A percentile compares a stretch with the other conserved stretches of the same genome.
These are phyloP conservation scores for Dictyostelium discoideum DNA, from an alignment of 78 protist species.

Conservation along the genomic window DNA sequence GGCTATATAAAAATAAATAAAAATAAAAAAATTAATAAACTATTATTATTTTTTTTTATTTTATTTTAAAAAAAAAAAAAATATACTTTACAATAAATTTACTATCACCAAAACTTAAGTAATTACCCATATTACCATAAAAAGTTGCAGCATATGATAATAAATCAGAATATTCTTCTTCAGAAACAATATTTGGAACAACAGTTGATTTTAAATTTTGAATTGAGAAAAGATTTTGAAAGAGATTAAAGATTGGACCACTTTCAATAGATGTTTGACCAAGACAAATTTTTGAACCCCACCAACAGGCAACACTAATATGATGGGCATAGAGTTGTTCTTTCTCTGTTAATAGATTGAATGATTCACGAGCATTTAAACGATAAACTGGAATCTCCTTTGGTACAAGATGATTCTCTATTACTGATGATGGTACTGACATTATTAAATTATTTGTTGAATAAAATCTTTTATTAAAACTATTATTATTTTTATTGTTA, in stretches of 20 bases:
- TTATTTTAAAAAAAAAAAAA: not conserved
- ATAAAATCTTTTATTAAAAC: not conserved
- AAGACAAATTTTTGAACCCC: constrained; percentile 48
- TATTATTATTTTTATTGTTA: not conserved
- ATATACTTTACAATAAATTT: constrained; percentile 68
- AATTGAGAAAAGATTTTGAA: constrained; percentile 59
- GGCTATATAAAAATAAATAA: constrained; percentile 9
- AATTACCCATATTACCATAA: constrained; percentile 92
- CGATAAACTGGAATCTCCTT: constrained; percentile 57
- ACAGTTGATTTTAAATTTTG: not conserved
- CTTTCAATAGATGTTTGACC: constrained; percentile 84
- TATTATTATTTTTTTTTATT: too few relatives aligned
- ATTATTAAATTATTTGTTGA: not conserved
- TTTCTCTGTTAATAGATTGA: constrained; percentile 60
- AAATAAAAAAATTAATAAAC: not conserved
- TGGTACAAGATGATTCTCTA: not conserved
- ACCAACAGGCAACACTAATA: constrained; percentile 35
- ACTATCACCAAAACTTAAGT: constrained; percentile 88
- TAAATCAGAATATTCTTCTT: not conserved
- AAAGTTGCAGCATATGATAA: constrained; percentile 46
- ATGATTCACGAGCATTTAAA: constrained; percentile 71
- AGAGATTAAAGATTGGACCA: constrained; percentile 59
- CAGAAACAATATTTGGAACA: constrained; percentile 27
- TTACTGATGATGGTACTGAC: not conserved
- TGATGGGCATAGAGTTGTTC: constrained; percentile 83